Percentiles rank a stretch among this genome's conserved stretches.
phyloP scores from a whole-genome alignment of 139 green algal genomes.

The Coccomyxa sp. region DNA sequence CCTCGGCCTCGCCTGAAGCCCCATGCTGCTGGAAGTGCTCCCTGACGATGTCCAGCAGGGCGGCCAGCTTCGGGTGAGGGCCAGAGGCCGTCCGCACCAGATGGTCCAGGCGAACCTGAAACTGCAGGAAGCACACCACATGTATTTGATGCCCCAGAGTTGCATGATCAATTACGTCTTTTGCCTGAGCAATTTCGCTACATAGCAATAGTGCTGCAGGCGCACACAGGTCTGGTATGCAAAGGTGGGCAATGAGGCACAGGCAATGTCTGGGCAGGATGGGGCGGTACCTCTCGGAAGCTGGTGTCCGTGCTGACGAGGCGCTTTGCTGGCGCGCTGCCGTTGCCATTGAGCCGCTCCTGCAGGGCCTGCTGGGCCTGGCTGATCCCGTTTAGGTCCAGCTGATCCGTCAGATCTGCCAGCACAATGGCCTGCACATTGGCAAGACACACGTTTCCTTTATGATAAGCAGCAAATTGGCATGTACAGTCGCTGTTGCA shows the following conservation, averaged over 20 bases:
- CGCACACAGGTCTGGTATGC: neutral
- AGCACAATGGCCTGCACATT: constrained; percentile 40
- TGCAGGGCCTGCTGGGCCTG: constrained; percentile 23
- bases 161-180: neutral
- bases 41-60: constrained; percentile 48
- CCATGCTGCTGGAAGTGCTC: constrained; percentile 41
- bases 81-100: constrained; percentile 14
- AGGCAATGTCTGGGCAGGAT: neutral
- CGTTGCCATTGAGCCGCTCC: constrained; percentile 16
- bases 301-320: constrained; percentile 16
- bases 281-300: constrained; percentile 21
- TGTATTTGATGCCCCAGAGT: neutral
- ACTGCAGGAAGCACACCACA: neutral
- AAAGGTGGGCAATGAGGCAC: neutral
- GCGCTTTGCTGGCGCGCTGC: constrained; percentile 11
- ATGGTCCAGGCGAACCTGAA: constrained; percentile 15
- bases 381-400: constrained; percentile 36
- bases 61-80: constrained; percentile 61
- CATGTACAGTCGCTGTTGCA: too few species aligned
- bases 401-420: constrained; percentile 25
- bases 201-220: neutral
- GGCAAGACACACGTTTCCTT: too few species aligned
- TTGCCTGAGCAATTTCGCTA: neutral
- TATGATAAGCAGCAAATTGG: too few species aligned
- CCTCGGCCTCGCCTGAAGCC: neutral